Evolutionary conservation across 2,329 filamentous ascomycete species (phyloP).

Genomic region (Epichloe brachyelytri): DNA sequence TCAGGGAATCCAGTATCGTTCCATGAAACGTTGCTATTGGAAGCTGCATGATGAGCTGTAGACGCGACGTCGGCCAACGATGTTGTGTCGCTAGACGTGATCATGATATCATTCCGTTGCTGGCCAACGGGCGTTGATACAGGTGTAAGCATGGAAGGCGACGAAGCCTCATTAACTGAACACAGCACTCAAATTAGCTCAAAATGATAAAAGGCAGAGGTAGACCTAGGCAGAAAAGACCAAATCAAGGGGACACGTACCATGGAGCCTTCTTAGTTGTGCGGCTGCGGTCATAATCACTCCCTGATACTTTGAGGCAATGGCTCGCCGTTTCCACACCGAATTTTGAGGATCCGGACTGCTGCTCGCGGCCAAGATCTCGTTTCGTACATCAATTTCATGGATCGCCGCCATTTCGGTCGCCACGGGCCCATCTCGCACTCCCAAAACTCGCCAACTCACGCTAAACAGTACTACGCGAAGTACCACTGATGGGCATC

Average conservation of each 20-base stretch:
- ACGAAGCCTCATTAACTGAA: background rate
- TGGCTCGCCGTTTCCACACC: background rate
- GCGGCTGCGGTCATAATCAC: background rate
- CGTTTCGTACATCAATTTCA: background rate
- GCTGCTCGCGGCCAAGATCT: background rate
- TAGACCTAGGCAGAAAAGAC: background rate
- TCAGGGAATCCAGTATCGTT: background rate
- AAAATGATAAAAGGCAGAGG: background rate
- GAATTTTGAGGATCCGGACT: background rate
- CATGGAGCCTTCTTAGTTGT: background rate
- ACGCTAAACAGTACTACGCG: constrained; percentile 17
- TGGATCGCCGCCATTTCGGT: background rate
- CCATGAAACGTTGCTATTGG: background rate
- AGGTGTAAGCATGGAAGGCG: background rate
- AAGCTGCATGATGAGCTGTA: background rate
- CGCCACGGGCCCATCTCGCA: background rate
- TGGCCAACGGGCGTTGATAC: background rate
- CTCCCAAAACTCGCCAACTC: constrained; percentile 15
- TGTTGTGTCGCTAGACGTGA: background rate
- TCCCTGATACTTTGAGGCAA: background rate
- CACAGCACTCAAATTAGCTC: background rate
- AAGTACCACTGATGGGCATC: constrained; percentile 15
- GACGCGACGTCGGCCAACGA: background rate
- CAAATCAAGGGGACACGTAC: background rate
- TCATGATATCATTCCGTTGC: background rate